Evolutionary conservation across 495 filamentous ascomycete species (phyloP).

Genomic region (Hypoxylon rickii): DNA sequence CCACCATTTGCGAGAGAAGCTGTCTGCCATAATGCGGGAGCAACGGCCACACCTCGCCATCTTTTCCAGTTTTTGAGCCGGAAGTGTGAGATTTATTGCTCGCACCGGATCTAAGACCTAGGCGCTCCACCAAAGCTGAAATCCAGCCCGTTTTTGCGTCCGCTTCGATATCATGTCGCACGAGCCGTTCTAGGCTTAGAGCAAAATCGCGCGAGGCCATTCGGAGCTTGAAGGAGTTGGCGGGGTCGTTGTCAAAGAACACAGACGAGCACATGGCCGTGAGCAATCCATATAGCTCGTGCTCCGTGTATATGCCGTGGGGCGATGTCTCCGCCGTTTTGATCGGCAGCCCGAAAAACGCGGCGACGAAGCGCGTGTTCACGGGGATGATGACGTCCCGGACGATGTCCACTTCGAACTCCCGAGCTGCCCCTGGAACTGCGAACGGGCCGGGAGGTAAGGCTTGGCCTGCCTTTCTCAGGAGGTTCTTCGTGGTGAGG

Average conservation of each 20-base stretch:
- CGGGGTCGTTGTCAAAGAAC: conserved; percentile 50
- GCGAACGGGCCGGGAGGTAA: conserved; percentile 51
- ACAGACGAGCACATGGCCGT: conserved; percentile 60
- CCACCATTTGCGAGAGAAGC: conserved; percentile 65
- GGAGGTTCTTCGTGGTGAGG: conserved; percentile 61
- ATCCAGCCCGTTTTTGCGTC: conserved; percentile 61
- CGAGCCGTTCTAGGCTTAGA: conserved; percentile 63
- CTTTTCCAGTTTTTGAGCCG: conserved; percentile 49
- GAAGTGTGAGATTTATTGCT: conserved; percentile 4
- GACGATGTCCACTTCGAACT: conserved; percentile 64
- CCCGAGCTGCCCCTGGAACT: conserved; percentile 31
- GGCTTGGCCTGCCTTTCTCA: conserved; percentile 56
- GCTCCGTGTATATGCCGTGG: conserved; percentile 69
- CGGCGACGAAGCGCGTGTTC: conserved; percentile 65
- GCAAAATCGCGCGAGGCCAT: conserved; percentile 61
- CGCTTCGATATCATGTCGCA: conserved; percentile 65
- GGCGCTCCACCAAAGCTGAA: conserved; percentile 50
- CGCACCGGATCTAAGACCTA: conserved; percentile 12
- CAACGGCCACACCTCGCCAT: conserved; percentile 43
- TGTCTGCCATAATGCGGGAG: conserved; percentile 69
- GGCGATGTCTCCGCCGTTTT: conserved; percentile 65
- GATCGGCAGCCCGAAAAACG: conserved; percentile 66
- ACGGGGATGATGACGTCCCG: conserved; percentile 70
- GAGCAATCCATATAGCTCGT: conserved; percentile 71
- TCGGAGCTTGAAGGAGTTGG: conserved; percentile 55